Evolutionary conservation across 2,329 filamentous ascomycete species (phyloP), one percentile per base, ranked within the genome.

Genomic region (Whalleya microplaca): DNA sequence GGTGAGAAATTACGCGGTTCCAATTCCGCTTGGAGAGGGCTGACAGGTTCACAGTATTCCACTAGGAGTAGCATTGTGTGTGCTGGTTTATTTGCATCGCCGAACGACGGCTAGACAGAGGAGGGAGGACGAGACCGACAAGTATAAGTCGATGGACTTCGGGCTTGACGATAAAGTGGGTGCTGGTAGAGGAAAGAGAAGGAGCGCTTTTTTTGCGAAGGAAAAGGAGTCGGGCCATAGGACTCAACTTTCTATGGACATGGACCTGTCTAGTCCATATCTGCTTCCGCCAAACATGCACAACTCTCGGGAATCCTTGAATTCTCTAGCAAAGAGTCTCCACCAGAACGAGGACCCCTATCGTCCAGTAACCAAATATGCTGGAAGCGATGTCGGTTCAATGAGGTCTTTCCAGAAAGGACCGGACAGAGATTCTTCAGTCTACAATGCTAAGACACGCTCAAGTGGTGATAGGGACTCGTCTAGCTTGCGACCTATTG

Each of bases 111-210:
- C 83, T 71, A 92, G 86, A 67, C 80, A 92, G 61, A 80, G 80
- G 53, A 77, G 81, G 56, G 95, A 99, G 75, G 95, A 99, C 75
- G 81, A 83, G 18, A 86, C 89, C 61, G 93, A 97, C 73, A 91
- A 91, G 64, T 91, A 96, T 74, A 93, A 89, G 70, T 95, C 92
- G 0, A 82, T 98, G 70, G 95, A 99, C 73, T 99, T 97, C 71
- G 95, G 95, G 37, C 75, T 97, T 69, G 91, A 76, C 40, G 76
- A 89, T 54, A 65, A 62, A 50, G 48, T 57, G 16, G 62, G 58
- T n/a, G 60, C 64, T 14, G 61, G 63, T 45, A 78, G 78, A 56
- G 69, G 70, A 21, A 70, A 78, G 63, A 78, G 78, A 62, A 78
- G 76, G 66, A 78, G 73, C 52, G 68, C 71, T 2, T 71, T 77